Percentiles rank a stretch among this genome's conserved stretches.
phyloP scores from a whole-genome alignment of 345 rosid species.

The Cardamine chenopodiifolia region DNA sequence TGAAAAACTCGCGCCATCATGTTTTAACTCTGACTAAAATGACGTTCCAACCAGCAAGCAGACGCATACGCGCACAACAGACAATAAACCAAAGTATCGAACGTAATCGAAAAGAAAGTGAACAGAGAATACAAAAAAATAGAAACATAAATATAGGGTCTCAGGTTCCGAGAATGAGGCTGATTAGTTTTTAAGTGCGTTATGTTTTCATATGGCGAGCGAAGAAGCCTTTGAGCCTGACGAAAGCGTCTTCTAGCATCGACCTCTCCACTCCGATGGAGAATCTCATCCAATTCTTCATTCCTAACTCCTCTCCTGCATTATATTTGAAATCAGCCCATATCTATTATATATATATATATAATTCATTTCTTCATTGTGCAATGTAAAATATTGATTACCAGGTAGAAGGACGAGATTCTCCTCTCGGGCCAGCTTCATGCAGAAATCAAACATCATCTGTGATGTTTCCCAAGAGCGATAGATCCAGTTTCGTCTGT shows the following conservation, averaged over 20 bases:
- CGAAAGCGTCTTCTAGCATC: slow-evolving; percentile 59
- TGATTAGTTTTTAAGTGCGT: neutral
- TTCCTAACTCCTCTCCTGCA: slow-evolving; percentile 62
- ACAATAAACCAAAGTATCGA: neutral
- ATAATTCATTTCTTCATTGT: too few species aligned
- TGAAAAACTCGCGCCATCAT: neutral
- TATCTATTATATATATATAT: neutral
- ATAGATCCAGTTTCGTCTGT: slow-evolving; percentile 61
- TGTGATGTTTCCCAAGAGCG: slow-evolving; percentile 54
- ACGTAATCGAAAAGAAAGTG: neutral
- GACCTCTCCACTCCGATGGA: slow-evolving; percentile 59
- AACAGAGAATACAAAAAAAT: neutral
- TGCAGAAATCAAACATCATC: slow-evolving; percentile 64
- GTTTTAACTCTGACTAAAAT: neutral
- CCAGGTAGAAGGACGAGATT: slow-evolving; percentile 73
- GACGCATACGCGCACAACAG: neutral
- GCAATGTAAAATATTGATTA: slow-evolving; percentile 9
- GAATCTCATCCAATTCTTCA: slow-evolving; percentile 66
- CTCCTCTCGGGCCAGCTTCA: slow-evolving; percentile 66
- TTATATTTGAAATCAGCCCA: slow-evolving; percentile 4
- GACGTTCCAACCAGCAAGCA: neutral
- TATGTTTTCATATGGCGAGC: slow-evolving; percentile 46
- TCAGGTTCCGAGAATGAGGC: neutral
- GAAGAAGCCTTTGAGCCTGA: slow-evolving; percentile 60
- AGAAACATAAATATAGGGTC: neutral